These are phyloP conservation scores for Neoscytalidium dimidiatum DNA, from an alignment of 2,329 filamentous ascomycete genomes.

Conservation along the genomic window DNA sequence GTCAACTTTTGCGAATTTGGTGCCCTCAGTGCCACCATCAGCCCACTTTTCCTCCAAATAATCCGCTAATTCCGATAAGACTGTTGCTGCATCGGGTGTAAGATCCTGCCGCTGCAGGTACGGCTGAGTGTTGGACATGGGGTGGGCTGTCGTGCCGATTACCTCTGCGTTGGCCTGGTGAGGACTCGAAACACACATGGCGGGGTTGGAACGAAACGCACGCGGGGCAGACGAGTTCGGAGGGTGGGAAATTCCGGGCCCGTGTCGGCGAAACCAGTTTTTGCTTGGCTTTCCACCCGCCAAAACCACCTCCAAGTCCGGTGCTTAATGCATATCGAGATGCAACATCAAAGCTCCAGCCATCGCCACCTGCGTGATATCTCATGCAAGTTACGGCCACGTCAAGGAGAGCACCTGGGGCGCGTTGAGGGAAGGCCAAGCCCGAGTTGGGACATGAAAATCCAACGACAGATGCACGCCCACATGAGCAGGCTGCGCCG, in stretches of 20 bases:
- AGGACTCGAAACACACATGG: neutral
- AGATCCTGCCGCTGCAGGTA: neutral
- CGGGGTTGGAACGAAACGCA: neutral
- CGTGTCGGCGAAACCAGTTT: neutral
- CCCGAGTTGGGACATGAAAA: neutral
- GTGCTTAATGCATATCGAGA: neutral
- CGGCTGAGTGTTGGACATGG: neutral
- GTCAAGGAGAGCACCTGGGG: neutral
- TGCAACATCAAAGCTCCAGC: neutral
- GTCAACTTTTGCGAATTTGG: neutral
- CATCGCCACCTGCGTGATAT: neutral
- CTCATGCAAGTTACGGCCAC: neutral
- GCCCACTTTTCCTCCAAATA: neutral
- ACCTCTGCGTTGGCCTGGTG: neutral
- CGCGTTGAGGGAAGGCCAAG: neutral
- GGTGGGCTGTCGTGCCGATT: neutral
- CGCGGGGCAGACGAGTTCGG: neutral
- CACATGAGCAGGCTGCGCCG: neutral
- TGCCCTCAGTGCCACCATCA: neutral
- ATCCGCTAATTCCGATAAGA: neutral
- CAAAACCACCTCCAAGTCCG: neutral
- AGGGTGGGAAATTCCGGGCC: neutral
- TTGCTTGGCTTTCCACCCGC: neutral
- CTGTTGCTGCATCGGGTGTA: neutral
- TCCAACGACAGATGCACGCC: neutral